phyloP scores from a whole-genome alignment of 305 asterid genomes.

The Ajuga reptans region DNA sequence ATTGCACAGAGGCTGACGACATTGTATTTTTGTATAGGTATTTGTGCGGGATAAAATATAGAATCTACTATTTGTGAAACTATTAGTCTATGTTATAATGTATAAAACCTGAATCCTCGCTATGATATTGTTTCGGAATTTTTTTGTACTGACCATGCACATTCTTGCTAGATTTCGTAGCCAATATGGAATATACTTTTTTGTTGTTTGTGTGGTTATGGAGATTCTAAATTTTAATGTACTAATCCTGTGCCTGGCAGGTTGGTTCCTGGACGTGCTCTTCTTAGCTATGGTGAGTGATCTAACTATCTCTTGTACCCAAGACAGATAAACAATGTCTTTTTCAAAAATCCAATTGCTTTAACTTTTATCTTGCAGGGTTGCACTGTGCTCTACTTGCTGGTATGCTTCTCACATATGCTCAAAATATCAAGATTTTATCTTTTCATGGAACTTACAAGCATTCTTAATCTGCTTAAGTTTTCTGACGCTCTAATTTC shows the following conservation, averaged over 20 bases:
- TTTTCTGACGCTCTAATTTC: conserved; percentile 9
- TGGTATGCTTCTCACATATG: conserved; percentile 38
- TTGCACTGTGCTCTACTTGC: conserved; percentile 92
- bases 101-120: background rate
- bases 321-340: conserved; percentile 14
- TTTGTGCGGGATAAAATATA: background rate
- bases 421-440: background rate
- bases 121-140: background rate
- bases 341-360: conserved; percentile 16
- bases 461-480: background rate
- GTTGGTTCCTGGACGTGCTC: conserved; percentile 81
- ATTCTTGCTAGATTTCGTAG: background rate
- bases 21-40: conserved; percentile 82
- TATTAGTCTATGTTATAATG: background rate
- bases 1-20: conserved; percentile 54
- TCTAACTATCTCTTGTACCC: conserved; percentile 16
- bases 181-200: background rate
- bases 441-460: background rate
- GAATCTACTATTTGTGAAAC: background rate
- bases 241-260: conserved; percentile 37
- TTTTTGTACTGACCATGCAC: background rate
- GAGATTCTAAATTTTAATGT: conserved; percentile 14
- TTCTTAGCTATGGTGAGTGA: conserved; percentile 81
- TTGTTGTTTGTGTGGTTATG: background rate
- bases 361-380: conserved; percentile 51